Evolutionary conservation across 192 early-diverging fungal species (phyloP).

Genomic region (Podila verticillata): DNA sequence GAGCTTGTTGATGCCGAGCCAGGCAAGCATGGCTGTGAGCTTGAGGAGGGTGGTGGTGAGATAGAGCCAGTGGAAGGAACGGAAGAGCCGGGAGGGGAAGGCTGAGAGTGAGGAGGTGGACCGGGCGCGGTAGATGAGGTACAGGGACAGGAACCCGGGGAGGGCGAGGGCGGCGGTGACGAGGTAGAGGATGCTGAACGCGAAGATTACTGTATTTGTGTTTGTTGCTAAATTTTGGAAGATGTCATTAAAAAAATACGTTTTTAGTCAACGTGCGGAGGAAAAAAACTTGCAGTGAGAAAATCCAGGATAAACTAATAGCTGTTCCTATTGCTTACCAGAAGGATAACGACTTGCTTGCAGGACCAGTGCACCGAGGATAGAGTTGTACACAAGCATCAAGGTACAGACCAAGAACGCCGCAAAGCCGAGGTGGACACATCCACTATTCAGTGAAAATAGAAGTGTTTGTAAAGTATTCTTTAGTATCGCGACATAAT

Average conservation of each 20-base stretch:
- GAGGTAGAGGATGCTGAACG: conserved; percentile 5
- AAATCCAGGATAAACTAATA: too few species aligned
- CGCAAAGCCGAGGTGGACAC: conserved; percentile 7
- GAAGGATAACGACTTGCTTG: conserved; percentile 29
- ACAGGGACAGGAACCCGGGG: conserved; percentile 4
- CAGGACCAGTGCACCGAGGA: conserved; percentile 21
- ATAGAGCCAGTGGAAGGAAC: conserved; percentile 7
- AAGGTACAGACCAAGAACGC: conserved; percentile 9
- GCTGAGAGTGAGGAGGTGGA: neutral
- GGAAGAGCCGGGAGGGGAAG: conserved; percentile 2
- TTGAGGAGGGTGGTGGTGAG: conserved; percentile 1
- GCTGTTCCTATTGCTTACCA: too few species aligned
- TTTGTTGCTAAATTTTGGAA: neutral
- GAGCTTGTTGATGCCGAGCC: conserved; percentile 26
- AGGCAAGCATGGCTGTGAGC: conserved; percentile 12
- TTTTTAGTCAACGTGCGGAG: neutral
- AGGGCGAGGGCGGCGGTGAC: conserved; percentile 2
- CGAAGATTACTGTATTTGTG: conserved; percentile 6
- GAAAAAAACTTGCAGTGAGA: neutral
- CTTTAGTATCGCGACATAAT: too few species aligned
- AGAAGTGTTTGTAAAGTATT: too few species aligned
- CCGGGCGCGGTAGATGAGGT: neutral
- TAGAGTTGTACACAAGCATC: conserved; percentile 16
- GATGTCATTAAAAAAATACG: neutral
- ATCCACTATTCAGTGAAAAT: neutral